Conservation (phyloP, 345 rosid genomes). For the Hibiscus trionum region DNA sequence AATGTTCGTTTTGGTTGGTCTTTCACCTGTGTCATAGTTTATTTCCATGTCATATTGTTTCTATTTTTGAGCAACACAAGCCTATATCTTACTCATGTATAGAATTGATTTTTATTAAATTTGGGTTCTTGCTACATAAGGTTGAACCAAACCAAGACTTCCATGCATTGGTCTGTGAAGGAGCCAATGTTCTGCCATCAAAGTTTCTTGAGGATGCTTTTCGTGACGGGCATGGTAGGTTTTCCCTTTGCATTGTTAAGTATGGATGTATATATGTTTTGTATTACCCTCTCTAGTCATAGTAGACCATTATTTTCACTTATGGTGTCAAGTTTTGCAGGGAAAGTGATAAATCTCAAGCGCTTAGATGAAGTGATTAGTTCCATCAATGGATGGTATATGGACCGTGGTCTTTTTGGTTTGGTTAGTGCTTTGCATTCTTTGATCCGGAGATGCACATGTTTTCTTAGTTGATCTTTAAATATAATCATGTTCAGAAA, state of each 20-base stretch:
- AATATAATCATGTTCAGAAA: not conserved
- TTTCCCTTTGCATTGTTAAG: conserved; percentile 7
- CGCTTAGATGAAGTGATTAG: conserved; percentile 76
- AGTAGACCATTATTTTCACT: conserved; percentile 34
- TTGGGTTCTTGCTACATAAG: conserved; percentile 56
- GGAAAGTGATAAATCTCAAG: conserved; percentile 83
- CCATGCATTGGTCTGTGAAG: conserved; percentile 82
- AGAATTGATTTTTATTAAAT: conserved; percentile 3
- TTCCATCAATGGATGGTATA: conserved; percentile 78
- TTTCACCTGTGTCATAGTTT: not conserved
- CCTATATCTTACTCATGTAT: not conserved
- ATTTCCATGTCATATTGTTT: not conserved
- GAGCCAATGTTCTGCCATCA: conserved; percentile 90
- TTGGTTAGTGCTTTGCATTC: conserved; percentile 20
- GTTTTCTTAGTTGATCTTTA: not conserved
- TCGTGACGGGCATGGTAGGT: conserved; percentile 62
- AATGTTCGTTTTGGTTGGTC: not conserved
- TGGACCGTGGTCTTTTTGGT: conserved; percentile 9
- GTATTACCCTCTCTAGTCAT: conserved; percentile 12
- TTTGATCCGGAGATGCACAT: not conserved
- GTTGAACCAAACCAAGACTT: conserved; percentile 97
- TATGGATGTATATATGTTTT: conserved; percentile 8
- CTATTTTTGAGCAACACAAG: not conserved
- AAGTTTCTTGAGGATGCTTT: conserved; percentile 79
- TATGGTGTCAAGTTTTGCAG: conserved; percentile 78